A percentile compares a stretch with the other conserved stretches of the same genome.
These are phyloP conservation scores for Triticum turgidum DNA, from an alignment of 176 grass and related monocot species.

Conservation along the genomic window DNA sequence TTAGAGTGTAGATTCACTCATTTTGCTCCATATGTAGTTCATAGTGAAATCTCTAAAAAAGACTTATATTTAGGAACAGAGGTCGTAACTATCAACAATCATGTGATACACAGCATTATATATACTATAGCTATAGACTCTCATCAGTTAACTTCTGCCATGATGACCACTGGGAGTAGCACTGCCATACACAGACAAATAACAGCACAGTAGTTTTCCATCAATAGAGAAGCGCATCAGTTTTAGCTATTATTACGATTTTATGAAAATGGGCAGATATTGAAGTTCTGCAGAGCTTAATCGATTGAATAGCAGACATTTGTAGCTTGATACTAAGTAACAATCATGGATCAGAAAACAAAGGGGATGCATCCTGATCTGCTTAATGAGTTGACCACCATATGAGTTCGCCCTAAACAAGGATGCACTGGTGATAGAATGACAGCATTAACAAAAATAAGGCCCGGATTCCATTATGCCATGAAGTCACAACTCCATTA, in stretches of 20 bases:
- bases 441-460: neutral
- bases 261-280: neutral
- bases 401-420: neutral
- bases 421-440: neutral
- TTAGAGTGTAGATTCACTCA: no score
- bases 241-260: neutral
- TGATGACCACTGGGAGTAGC: neutral
- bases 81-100: neutral
- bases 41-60: no score
- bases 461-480: neutral
- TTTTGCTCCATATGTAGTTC: no score
- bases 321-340: neutral
- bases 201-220: neutral
- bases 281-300: no score
- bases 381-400: neutral
- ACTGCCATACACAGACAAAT: neutral
- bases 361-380: no score
- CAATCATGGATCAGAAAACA: no score
- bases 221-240: neutral
- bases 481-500: neutral
- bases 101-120: neutral
- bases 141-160: conserved; percentile 2
- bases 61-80: no score
- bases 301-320: neutral
- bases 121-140: neutral